Evolutionary conservation across 2,329 filamentous ascomycete genomes (phyloP).

Genomic region (Cryphonectria radicalis): DNA sequence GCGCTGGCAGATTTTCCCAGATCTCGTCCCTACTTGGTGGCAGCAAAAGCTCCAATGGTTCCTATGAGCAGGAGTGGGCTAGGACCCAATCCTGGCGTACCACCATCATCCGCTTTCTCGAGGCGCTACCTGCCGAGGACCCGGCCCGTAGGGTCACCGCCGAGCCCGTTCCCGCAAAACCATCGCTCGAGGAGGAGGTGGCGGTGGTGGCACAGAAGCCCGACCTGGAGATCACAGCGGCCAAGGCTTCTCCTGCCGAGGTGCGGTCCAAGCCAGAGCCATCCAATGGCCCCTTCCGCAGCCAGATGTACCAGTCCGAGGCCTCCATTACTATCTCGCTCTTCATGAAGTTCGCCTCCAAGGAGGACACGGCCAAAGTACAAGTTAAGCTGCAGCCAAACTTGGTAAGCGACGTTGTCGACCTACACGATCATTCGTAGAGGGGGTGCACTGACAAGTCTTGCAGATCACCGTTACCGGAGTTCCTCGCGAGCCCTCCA

Average conservation of each 20-base stretch:
- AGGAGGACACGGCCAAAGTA: slow-evolving; percentile 34
- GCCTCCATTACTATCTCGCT: slow-evolving; percentile 42
- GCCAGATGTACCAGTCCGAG: slow-evolving; percentile 48
- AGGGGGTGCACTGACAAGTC: neutral
- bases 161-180: slow-evolving; percentile 39
- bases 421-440: neutral
- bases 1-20: slow-evolving; percentile 12
- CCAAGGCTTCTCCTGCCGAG: slow-evolving; percentile 6
- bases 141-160: slow-evolving; percentile 52
- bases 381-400: slow-evolving; percentile 23
- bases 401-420: slow-evolving; percentile 7
- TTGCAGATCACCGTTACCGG: slow-evolving; percentile 15
- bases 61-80: slow-evolving; percentile 41
- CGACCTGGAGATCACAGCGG: slow-evolving; percentile 8
- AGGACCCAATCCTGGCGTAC: slow-evolving; percentile 51
- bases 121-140: slow-evolving; percentile 49
- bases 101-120: slow-evolving; percentile 52
- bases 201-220: slow-evolving; percentile 29
- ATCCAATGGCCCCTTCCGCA: slow-evolving; percentile 36
- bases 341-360: slow-evolving; percentile 45
- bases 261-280: neutral
- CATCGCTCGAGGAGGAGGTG: slow-evolving; percentile 35
- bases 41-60: slow-evolving; percentile 30
- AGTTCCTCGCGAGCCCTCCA: slow-evolving; percentile 19
- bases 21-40: slow-evolving; percentile 28